Base-by-base conservation (phyloP, 1,284 basidiomycete genomes). In the Cutaneotrichosporon dermatis region DNA sequence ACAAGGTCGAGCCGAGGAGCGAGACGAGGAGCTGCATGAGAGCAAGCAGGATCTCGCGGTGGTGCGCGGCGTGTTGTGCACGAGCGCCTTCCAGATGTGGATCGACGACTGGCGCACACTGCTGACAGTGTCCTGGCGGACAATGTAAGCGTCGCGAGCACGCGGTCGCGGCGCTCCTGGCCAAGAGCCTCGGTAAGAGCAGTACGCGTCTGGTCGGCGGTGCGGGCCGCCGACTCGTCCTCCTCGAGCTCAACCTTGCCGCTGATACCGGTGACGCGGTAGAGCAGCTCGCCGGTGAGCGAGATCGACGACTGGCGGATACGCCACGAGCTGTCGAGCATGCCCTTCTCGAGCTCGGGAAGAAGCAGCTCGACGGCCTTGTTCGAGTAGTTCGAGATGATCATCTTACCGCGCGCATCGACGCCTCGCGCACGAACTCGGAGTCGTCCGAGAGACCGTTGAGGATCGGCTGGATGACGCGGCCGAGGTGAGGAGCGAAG, bases 381-480 rank as follows among this genome's bases (percentile, higher is more conserved):
- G 73, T 75, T 85, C 34, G 92, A 90, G 80, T 99, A 97, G 78
- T 97, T 97, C 61, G 88, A 89, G 64, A 99, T 92, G 68, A 99
- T 89, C 94, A 99, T 99, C 67, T 95, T 85, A 63, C 95, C n/a
- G 96, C 95, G 42, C 92, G 86, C 94, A 99, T 97, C 4, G 95
- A 94, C 12, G 95, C 94, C 65, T 97, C 92, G 49, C 93, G 84
- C 6, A 94, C 91, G 70, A 89, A 92, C 80, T 99, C 96, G 67
- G 95, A 93, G 4, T 87, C 83, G 76, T 99, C 96, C 0, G 95
- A 90, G 44, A 99, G 81, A 70, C 96, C 96, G 59, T 86, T 86
- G 51, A 99, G 83, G 69, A 99, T 96, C 0, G 95, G 96, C 8
- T 88, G 82, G 54, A 99, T 91, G 72, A 99, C 96, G 75, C 93